Conservation (phyloP, 305 asterid genomes). For the Ilex paraguariensis region DNA sequence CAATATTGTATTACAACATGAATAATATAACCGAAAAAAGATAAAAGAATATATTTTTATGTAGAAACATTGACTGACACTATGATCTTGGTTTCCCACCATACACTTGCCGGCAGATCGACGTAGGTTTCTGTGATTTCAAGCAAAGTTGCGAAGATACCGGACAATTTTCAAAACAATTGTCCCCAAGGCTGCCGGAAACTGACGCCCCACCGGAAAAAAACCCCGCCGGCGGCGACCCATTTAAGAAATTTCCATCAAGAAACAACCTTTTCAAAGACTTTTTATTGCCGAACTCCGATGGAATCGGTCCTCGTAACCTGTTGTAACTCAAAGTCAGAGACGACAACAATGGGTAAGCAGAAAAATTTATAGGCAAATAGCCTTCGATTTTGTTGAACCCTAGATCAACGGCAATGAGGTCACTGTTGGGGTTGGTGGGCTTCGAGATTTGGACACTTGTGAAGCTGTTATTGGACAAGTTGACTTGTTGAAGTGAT, state of each 20-base stretch:
- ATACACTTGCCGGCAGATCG: conserved; percentile 75
- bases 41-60: not conserved
- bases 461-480: conserved; percentile 59
- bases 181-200: conserved; percentile 88
- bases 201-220: conserved; percentile 37
- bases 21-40: not conserved
- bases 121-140: conserved; percentile 79
- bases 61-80: conserved; percentile 29
- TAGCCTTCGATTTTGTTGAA: conserved; percentile 54
- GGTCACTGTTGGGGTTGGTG: conserved; percentile 33
- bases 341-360: conserved; percentile 47
- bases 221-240: conserved; percentile 73
- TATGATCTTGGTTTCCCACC: conserved; percentile 78
- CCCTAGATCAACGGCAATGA: conserved; percentile 76
- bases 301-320: conserved; percentile 50
- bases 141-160: conserved; percentile 71
- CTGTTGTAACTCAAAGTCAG: conserved; percentile 63
- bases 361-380: conserved; percentile 48
- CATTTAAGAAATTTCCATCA: conserved; percentile 78
- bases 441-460: conserved; percentile 33
- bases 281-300: conserved; percentile 51
- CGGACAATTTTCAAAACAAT: conserved; percentile 75
- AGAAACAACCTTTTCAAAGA: conserved; percentile 57
- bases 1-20: too few relatives aligned
- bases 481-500: conserved; percentile 62